Percentiles rank a stretch among this genome's conserved stretches.
These are phyloP conservation scores for Linnemannia schmuckeri DNA, from an alignment of 192 early-diverging fungal species.

Conservation along the genomic window DNA sequence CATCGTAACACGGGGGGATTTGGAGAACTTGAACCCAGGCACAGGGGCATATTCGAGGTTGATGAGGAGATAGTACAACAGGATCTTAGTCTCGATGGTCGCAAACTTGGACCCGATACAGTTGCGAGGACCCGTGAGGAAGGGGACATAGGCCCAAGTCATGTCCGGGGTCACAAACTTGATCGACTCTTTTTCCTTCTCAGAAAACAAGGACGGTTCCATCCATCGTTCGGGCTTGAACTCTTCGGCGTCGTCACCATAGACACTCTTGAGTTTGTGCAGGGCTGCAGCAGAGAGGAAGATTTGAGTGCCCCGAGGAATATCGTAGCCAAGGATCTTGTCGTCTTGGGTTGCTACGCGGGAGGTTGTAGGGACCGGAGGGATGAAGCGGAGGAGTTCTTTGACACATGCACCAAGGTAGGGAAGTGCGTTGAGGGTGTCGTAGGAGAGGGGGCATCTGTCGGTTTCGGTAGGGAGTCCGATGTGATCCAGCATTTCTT, in stretches of 20 bases:
- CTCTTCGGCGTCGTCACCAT: conserved; percentile 63
- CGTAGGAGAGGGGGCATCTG: conserved; percentile 50
- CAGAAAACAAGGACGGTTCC: conserved; percentile 31
- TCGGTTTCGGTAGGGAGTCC: conserved; percentile 46
- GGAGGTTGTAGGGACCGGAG: conserved; percentile 63
- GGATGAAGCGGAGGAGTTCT: conserved; percentile 64
- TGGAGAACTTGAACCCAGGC: conserved; percentile 58
- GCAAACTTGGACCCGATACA: conserved; percentile 73
- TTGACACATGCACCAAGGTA: conserved; percentile 66
- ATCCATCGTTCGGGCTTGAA: conserved; percentile 72
- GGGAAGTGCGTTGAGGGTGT: conserved; percentile 61
- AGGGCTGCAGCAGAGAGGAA: conserved; percentile 53
- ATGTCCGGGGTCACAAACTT: conserved; percentile 36
- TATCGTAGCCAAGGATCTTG: conserved; percentile 51
- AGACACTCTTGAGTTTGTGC: conserved; percentile 59
- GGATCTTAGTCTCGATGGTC: conserved; percentile 67
- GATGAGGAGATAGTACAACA: conserved; percentile 60
- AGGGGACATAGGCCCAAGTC: conserved; percentile 56
- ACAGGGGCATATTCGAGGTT: conserved; percentile 56
- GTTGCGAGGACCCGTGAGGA: conserved; percentile 65
- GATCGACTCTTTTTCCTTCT: conserved; percentile 1
- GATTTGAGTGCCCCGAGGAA: conserved; percentile 63
- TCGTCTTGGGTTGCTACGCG: conserved; percentile 56
- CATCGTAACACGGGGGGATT: conserved; percentile 57
- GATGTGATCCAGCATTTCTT: conserved; percentile 58